Percentiles rank a stretch among this genome's conserved stretches.
Conservation (phyloP, 192 early-diverging fungal genomes). For the Phycomyces blakesleeanus region DNA sequence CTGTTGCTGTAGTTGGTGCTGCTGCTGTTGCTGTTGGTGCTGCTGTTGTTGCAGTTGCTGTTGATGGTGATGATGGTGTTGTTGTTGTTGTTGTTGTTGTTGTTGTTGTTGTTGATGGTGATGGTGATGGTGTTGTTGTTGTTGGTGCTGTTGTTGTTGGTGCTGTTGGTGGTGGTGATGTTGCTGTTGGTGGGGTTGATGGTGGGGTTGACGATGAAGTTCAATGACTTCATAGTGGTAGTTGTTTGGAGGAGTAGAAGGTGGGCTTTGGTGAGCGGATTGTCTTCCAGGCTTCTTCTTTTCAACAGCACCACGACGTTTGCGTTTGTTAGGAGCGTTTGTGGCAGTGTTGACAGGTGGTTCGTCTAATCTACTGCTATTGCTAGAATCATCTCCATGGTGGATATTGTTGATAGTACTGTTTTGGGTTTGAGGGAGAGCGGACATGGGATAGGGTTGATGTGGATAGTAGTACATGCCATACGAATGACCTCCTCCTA, state of each 20-base stretch:
- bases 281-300: not conserved
- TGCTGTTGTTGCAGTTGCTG: too few species aligned
- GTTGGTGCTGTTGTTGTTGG: too few species aligned
- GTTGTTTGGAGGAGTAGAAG: slow-evolving; percentile 2
- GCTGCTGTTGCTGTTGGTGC: too few species aligned
- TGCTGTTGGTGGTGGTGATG: too few species aligned
- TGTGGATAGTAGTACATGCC: slow-evolving; percentile 1
- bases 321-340: slow-evolving; percentile 16
- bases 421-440: not conserved
- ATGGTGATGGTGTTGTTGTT: too few species aligned
- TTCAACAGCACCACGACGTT: slow-evolving; percentile 13
- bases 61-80: too few species aligned
- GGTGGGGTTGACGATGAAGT: not conserved
- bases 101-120: too few species aligned
- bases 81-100: too few species aligned
- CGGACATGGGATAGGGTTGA: not conserved
- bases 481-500: not conserved
- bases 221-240: slow-evolving; percentile 25
- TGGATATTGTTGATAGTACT: not conserved
- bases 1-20: too few species aligned
- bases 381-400: not conserved
- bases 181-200: too few species aligned
- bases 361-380: slow-evolving; percentile 1
- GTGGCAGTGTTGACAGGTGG: too few species aligned
- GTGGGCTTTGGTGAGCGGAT: not conserved